phyloP scores from a whole-genome alignment of 306 rosid species.

The Acacia melanoxylon region DNA sequence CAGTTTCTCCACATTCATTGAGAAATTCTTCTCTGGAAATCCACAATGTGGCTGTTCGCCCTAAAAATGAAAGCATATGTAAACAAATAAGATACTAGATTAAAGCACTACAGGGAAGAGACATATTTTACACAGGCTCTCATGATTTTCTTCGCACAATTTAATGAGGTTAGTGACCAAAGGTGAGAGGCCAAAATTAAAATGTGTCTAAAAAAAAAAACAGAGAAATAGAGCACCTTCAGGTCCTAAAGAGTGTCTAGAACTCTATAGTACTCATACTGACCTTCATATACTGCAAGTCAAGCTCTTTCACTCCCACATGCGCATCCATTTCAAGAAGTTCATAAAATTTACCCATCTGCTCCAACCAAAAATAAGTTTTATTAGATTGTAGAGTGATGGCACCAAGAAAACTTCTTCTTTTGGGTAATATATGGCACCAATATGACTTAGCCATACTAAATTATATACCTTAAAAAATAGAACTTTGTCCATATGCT shows the following conservation, averaged over 20 bases:
- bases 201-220: too few relatives aligned
- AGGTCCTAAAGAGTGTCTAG: constrained; percentile 15
- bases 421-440: neutral
- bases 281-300: constrained; percentile 93
- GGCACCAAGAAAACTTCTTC: constrained; percentile 25
- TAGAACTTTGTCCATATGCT: constrained; percentile 90
- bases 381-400: constrained; percentile 26
- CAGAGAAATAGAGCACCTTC: neutral
- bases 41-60: constrained; percentile 99
- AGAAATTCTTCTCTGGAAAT: constrained; percentile 92
- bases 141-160: neutral
- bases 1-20: constrained; percentile 77
- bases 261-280: constrained; percentile 25
- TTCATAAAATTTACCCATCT: constrained; percentile 98
- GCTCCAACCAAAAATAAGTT: constrained; percentile 36
- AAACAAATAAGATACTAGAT: constrained; percentile 23
- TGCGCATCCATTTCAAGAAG: constrained; percentile 99
- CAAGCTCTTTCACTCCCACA: constrained; percentile 79
- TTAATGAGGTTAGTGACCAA: neutral
- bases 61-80: constrained; percentile 42
- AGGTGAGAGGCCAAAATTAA: neutral
- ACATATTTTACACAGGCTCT: constrained; percentile 8
- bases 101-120: neutral
- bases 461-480: constrained; percentile 76
- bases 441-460: constrained; percentile 25